Percentiles rank a stretch among this genome's conserved stretches.
Conservation (phyloP, 2,329 filamentous ascomycete genomes). For the Clonostachys chloroleuca region DNA sequence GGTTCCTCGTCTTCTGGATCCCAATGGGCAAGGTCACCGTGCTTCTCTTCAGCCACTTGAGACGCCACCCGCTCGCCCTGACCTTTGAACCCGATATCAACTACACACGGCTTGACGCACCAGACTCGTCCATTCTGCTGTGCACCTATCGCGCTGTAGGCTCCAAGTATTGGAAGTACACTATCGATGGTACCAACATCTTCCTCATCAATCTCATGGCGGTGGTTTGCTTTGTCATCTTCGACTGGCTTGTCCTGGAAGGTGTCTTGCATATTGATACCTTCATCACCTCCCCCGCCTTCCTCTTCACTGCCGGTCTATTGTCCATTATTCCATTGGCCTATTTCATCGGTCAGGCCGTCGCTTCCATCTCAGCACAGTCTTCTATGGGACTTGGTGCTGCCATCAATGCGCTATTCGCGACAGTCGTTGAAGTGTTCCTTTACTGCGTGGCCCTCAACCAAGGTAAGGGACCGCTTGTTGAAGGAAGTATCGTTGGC, state of each 20-base stretch:
- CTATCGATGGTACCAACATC: conserved; percentile 95
- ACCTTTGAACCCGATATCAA: conserved; percentile 86
- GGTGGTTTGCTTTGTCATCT: conserved; percentile 89
- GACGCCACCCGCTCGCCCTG: conserved; percentile 85
- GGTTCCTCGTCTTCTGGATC: conserved; percentile 96
- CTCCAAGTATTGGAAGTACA: conserved; percentile 98
- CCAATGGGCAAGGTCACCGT: conserved; percentile 96
- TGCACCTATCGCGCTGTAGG: conserved; percentile 97
- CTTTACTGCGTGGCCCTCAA: conserved; percentile 92
- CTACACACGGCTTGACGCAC: conserved; percentile 66
- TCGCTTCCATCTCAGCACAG: conserved; percentile 96
- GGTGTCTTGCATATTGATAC: conserved; percentile 64
- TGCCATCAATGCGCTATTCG: conserved; percentile 97
- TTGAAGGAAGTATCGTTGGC: conserved; percentile 94
- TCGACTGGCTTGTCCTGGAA: conserved; percentile 82
- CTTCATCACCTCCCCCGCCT: conserved; percentile 74
- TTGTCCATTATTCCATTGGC: conserved; percentile 93
- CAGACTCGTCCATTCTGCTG: conserved; percentile 81
- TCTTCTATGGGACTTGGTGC: conserved; percentile 98
- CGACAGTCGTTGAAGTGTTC: conserved; percentile 94
- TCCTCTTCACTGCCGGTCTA: conserved; percentile 80
- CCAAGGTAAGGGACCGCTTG: conserved; percentile 86
- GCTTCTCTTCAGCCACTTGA: conserved; percentile 84
- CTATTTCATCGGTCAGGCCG: conserved; percentile 97
- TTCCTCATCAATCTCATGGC: conserved; percentile 97